Evolutionary conservation across 345 rosid genomes (phyloP).

Genomic region (Barbarea vulgaris): DNA sequence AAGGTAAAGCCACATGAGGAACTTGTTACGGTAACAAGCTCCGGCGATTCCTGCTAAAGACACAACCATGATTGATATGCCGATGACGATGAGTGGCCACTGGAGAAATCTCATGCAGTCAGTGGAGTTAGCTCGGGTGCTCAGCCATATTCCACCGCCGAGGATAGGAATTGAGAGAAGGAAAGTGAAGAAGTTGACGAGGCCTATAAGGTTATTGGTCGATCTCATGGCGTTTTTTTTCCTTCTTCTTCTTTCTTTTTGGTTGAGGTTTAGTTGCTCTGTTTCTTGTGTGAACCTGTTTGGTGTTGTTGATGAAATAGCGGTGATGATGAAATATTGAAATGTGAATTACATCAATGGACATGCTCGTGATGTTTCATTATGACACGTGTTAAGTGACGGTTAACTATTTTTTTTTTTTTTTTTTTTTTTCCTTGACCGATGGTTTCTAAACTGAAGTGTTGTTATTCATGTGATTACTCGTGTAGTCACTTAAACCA

Average conservation of each 20-base stretch:
- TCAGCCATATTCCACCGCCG: constrained; percentile 98
- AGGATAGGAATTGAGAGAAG: constrained; percentile 80
- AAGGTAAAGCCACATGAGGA: constrained; percentile 82
- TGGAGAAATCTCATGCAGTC: constrained; percentile 89
- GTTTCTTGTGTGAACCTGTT: constrained; percentile 9
- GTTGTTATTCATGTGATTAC: constrained; percentile 1
- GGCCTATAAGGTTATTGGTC: constrained; percentile 78
- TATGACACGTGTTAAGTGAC: constrained; percentile 34
- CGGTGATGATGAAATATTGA: constrained; percentile 33
- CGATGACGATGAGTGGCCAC: constrained; percentile 91
- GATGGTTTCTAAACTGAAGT: neutral
- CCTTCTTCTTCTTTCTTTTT: neutral
- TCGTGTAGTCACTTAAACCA: neutral
- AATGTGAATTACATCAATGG: constrained; percentile 20
- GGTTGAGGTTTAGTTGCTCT: neutral
- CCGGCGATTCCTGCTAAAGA: constrained; percentile 91
- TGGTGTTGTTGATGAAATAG: constrained; percentile 26
- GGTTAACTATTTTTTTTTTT: neutral
- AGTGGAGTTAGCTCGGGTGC: constrained; percentile 85
- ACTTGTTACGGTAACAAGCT: constrained; percentile 79
- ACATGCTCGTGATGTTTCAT: constrained; percentile 23
- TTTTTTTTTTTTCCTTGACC: neutral
- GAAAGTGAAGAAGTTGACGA: constrained; percentile 85
- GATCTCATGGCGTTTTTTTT: constrained; percentile 53
- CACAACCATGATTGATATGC: constrained; percentile 69